Evolutionary conservation across 257 asterid species (phyloP).

Genomic region (Fraxinus quadrangulata): DNA sequence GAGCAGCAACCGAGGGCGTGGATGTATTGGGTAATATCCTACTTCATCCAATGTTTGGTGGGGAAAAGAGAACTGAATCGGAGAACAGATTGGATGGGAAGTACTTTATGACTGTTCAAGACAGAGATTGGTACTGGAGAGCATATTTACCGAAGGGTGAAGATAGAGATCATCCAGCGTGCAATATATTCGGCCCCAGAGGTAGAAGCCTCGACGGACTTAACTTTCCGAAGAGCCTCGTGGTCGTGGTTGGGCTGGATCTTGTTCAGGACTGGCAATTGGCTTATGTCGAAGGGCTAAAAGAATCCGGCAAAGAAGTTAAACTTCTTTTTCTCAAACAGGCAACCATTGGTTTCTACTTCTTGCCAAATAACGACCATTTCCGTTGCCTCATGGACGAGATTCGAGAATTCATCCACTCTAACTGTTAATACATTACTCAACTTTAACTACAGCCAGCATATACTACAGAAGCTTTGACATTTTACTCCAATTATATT

Average conservation of each 20-base stretch:
- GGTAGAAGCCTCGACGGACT: conserved; percentile 5
- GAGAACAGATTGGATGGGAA: conserved; percentile 20
- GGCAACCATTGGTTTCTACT: conserved; percentile 25
- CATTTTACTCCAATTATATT: conserved; percentile 15
- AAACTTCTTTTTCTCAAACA: conserved; percentile 18
- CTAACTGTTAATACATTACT: conserved; percentile 20
- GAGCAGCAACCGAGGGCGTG: conserved; percentile 4
- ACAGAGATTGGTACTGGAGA: conserved; percentile 27
- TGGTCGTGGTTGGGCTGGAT: conserved; percentile 24
- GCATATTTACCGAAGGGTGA: conserved; percentile 17
- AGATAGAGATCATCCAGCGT: conserved; percentile 23
- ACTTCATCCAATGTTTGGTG: conserved; percentile 20
- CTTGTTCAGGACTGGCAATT: conserved; percentile 24
- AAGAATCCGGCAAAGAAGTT: conserved; percentile 2
- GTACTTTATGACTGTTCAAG: conserved; percentile 14
- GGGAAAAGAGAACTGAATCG: conserved; percentile 17
- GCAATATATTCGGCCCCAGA: conserved; percentile 20
- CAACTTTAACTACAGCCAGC: conserved; percentile 16
- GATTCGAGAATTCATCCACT: conserved; percentile 27
- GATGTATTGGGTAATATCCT: conserved; percentile 17
- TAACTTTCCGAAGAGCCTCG: conserved; percentile 16
- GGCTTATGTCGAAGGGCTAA: conserved; percentile 17
- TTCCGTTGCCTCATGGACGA: conserved; percentile 21
- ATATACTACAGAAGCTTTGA: conserved; percentile 26
- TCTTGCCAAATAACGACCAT: conserved; percentile 22